phyloP scores from a whole-genome alignment of 2,329 filamentous ascomycete genomes.

The Monosporascus sp. region DNA sequence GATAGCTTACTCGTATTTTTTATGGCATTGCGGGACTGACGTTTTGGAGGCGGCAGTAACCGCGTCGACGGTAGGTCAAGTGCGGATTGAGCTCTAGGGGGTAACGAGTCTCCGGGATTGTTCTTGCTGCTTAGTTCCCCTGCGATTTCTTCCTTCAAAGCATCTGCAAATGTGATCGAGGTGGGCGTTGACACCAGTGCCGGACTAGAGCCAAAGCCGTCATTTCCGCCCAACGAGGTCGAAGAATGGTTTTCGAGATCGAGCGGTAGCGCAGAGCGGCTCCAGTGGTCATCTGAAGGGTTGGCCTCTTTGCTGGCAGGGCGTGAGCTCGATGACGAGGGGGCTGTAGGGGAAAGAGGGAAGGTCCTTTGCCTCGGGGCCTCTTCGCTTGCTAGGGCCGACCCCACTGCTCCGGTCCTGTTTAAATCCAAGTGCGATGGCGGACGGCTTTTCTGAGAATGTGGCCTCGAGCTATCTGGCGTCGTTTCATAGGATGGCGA shows the following conservation, averaged over 20 bases:
- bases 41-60: constrained; percentile 33
- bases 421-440: constrained; percentile 14
- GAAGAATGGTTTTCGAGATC: constrained; percentile 18
- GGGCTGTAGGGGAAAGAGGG: constrained; percentile 6
- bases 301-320: constrained; percentile 4
- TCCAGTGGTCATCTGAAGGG: constrained; percentile 19
- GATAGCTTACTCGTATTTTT: constrained; percentile 13
- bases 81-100: constrained; percentile 22
- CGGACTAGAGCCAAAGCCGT: constrained; percentile 7
- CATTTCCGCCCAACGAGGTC: constrained; percentile 4
- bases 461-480: constrained; percentile 38
- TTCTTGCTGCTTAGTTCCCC: constrained; percentile 6
- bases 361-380: constrained; percentile 5
- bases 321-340: constrained; percentile 2
- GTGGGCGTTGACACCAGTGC: constrained; percentile 15
- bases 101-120: constrained; percentile 7
- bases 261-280: constrained; percentile 16
- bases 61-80: constrained; percentile 25
- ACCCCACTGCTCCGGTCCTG: constrained; percentile 1
- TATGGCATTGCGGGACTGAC: constrained; percentile 32
- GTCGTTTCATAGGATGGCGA: constrained; percentile 34
- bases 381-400: constrained; percentile 8
- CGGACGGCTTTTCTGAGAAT: constrained; percentile 31
- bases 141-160: constrained; percentile 12
- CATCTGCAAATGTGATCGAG: constrained; percentile 17